Evolutionary conservation across 176 grass and related monocot species (phyloP).

Genomic region (Stipa capillata): DNA sequence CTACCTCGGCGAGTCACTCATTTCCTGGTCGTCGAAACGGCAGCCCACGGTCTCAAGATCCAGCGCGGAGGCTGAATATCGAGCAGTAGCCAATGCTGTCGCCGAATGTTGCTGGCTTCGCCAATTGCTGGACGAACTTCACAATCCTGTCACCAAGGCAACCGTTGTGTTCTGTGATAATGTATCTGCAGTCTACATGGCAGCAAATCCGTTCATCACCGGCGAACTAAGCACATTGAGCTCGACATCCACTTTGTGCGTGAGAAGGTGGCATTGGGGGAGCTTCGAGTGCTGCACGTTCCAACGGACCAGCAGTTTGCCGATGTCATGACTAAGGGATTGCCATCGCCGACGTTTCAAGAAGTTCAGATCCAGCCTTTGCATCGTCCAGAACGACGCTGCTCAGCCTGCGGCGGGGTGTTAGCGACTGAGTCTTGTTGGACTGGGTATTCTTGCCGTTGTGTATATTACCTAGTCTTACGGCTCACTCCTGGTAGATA

Average conservation of each 20-base stretch:
- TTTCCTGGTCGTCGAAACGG: not conserved
- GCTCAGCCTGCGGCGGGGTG: too few relatives aligned
- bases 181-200: not conserved
- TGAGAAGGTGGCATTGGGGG: not conserved
- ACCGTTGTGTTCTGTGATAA: not conserved
- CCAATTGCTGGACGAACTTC: not conserved
- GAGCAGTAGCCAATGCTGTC: not conserved
- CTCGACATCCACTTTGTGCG: not conserved
- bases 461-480: too few relatives aligned
- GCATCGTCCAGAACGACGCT: too few relatives aligned
- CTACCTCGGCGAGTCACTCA: not conserved
- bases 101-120: not conserved
- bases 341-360: too few relatives aligned
- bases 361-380: too few relatives aligned
- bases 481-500: too few relatives aligned
- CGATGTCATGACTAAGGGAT: too few relatives aligned
- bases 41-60: not conserved
- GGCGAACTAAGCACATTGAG: not conserved
- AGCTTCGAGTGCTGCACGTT: not conserved
- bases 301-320: not conserved
- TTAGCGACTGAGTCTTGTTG: too few relatives aligned
- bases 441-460: too few relatives aligned
- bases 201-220: not conserved
- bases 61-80: not conserved
- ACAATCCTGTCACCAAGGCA: not conserved